Evolutionary conservation across 2,329 filamentous ascomycete species (phyloP).

Genomic region (Truncatella angustata): DNA sequence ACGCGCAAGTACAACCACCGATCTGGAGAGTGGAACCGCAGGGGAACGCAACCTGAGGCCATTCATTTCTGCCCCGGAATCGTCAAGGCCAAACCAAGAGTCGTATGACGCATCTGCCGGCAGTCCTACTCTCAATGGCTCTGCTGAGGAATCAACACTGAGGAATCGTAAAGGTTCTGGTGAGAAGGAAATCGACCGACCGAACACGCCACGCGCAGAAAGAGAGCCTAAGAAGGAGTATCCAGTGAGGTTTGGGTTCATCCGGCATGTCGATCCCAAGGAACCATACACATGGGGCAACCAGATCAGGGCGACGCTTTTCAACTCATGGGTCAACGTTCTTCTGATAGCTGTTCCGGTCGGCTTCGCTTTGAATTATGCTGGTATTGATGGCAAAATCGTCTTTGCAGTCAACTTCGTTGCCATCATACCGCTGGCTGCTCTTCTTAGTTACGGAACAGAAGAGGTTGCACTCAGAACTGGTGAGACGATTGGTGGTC

Average conservation of each 20-base stretch:
- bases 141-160: background rate
- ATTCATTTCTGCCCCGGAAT: background rate
- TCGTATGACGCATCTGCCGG: conserved; percentile 18
- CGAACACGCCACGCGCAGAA: background rate
- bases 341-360: conserved; percentile 75
- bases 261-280: conserved; percentile 48
- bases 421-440: conserved; percentile 86
- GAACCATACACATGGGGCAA: conserved; percentile 58
- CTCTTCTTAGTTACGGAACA: conserved; percentile 82
- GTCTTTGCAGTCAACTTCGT: conserved; percentile 91
- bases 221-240: background rate
- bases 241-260: conserved; percentile 37
- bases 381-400: conserved; percentile 38
- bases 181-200: background rate
- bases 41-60: conserved; percentile 21
- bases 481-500: conserved; percentile 82
- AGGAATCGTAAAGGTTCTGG: background rate
- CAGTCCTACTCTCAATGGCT: background rate
- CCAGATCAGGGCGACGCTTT: conserved; percentile 71
- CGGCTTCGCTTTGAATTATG: conserved; percentile 73
- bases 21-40: conserved; percentile 15
- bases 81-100: conserved; percentile 28
- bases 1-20: background rate
- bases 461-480: conserved; percentile 82
- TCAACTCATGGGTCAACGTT: conserved; percentile 85